Percentiles rank a stretch among this genome's conserved stretches.
Evolutionary conservation across 345 rosid genomes (phyloP).

Genomic region (Chamaenerion angustifolium): DNA sequence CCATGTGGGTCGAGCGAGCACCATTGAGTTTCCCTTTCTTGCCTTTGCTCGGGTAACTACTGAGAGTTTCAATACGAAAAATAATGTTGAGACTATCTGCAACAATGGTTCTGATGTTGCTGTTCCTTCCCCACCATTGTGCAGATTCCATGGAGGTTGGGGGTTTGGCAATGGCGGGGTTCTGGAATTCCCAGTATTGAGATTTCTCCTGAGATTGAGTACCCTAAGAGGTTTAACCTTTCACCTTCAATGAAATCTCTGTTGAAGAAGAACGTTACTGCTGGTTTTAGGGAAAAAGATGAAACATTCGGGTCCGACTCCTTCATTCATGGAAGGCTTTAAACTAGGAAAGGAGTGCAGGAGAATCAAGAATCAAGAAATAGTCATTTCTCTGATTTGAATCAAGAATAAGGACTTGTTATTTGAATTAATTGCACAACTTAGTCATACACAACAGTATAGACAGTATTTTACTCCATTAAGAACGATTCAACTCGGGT

Average conservation of each 20-base stretch:
- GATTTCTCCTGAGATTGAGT: constrained; percentile 57
- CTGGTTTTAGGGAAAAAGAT: constrained; percentile 68
- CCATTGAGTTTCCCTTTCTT: constrained; percentile 38
- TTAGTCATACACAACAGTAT: too few relatives aligned
- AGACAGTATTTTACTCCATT: too few relatives aligned
- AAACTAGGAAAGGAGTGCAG: constrained; percentile 37
- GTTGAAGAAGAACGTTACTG: constrained; percentile 87
- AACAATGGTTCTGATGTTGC: constrained; percentile 29
- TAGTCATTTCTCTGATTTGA: constrained; percentile 45
- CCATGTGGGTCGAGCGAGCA: constrained; percentile 68
- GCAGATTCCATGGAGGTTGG: constrained; percentile 86
- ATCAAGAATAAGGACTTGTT: constrained; percentile 54
- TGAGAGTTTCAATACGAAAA: constrained; percentile 15
- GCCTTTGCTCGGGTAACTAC: constrained; percentile 11
- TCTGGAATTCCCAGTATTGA: constrained; percentile 40
- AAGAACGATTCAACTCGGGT: too few relatives aligned
- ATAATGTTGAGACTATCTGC: constrained; percentile 22
- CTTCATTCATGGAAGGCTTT: constrained; percentile 18
- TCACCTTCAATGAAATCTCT: constrained; percentile 70
- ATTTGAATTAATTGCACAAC: constrained; percentile 19
- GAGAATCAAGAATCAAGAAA: constrained; percentile 30
- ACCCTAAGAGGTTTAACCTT: constrained; percentile 74
- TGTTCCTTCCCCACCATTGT: constrained; percentile 39
- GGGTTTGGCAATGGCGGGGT: constrained; percentile 58
- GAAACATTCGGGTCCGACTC: constrained; percentile 26